phyloP scores from a whole-genome alignment of 495 filamentous ascomycete species.

The Podospora pseudoanserina region DNA sequence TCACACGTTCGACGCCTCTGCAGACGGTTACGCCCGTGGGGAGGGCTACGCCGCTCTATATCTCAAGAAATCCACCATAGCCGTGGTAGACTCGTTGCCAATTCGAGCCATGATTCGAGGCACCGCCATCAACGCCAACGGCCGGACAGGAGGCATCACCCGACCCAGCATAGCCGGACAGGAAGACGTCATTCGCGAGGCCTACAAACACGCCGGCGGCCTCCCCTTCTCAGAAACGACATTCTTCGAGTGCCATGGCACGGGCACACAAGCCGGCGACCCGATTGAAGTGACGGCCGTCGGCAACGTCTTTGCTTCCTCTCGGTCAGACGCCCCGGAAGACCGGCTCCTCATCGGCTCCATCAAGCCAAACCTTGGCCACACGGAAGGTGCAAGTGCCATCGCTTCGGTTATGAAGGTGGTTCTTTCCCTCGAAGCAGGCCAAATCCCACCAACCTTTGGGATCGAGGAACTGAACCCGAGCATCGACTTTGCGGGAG shows the following conservation, averaged over 20 bases:
- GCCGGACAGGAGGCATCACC: constrained; percentile 48
- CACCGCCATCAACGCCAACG: constrained; percentile 52
- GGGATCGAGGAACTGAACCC: constrained; percentile 42
- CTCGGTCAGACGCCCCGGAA: not conserved
- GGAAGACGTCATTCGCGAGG: constrained; percentile 43
- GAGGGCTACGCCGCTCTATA: constrained; percentile 54
- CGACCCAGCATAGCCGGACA: constrained; percentile 51
- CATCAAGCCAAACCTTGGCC: constrained; percentile 47
- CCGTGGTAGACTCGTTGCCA: constrained; percentile 45
- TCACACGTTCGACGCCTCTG: constrained; percentile 55
- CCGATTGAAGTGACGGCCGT: constrained; percentile 36
- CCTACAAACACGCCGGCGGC: constrained; percentile 43
- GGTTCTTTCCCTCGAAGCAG: constrained; percentile 34
- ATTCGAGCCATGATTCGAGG: constrained; percentile 58
- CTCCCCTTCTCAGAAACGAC: constrained; percentile 41
- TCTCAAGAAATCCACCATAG: constrained; percentile 54
- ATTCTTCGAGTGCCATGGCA: constrained; percentile 40
- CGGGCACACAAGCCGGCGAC: constrained; percentile 36
- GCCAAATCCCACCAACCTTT: constrained; percentile 33
- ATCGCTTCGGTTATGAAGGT: constrained; percentile 40
- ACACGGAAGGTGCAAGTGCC: constrained; percentile 37
- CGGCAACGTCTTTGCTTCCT: constrained; percentile 14
- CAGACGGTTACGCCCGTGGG: constrained; percentile 61
- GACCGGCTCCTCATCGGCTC: constrained; percentile 9
- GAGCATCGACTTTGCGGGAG: constrained; percentile 22